A percentile compares a stretch with the other conserved stretches of the same genome.
These are phyloP conservation scores for Populus hybrid DNA, from an alignment of 441 rosid species.

Conservation along the genomic window DNA sequence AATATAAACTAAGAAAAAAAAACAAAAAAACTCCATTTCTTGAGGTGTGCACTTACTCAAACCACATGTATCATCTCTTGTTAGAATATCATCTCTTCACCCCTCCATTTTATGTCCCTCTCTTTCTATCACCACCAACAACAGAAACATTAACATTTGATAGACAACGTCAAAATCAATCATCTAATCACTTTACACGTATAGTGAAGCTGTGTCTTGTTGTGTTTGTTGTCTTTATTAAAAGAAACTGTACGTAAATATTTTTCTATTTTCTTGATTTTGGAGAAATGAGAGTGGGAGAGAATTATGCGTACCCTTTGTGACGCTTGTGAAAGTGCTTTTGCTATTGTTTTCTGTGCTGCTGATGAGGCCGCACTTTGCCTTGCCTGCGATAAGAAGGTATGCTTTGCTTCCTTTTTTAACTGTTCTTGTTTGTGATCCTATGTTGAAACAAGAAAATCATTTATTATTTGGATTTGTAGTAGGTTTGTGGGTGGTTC, in stretches of 20 bases:
- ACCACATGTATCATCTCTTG: neutral
- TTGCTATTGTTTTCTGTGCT: slow-evolving; percentile 75
- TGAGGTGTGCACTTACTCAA: neutral
- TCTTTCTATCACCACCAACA: neutral
- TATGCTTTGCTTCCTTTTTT: slow-evolving; percentile 13
- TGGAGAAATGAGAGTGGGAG: slow-evolving; percentile 38
- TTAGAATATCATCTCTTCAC: neutral
- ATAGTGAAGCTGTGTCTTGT: neutral
- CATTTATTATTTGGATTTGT: slow-evolving; percentile 14
- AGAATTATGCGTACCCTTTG: slow-evolving; percentile 67
- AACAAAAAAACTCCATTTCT: neutral
- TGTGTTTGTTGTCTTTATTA: neutral
- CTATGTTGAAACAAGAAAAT: neutral
- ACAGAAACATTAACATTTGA: neutral
- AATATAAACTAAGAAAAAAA: neutral
- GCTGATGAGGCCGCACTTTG: slow-evolving; percentile 89
- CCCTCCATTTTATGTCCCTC: neutral
- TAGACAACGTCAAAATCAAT: neutral
- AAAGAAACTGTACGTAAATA: neutral
- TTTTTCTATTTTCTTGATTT: neutral
- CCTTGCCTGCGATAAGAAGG: slow-evolving; percentile 73
- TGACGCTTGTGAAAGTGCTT: slow-evolving; percentile 78
- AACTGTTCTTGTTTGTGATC: neutral
- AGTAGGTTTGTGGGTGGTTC: slow-evolving; percentile 24
- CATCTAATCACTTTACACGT: neutral